Evolutionary conservation across 2,329 filamentous ascomycete species (phyloP).

Genomic region (Leptographium lundbergii): DNA sequence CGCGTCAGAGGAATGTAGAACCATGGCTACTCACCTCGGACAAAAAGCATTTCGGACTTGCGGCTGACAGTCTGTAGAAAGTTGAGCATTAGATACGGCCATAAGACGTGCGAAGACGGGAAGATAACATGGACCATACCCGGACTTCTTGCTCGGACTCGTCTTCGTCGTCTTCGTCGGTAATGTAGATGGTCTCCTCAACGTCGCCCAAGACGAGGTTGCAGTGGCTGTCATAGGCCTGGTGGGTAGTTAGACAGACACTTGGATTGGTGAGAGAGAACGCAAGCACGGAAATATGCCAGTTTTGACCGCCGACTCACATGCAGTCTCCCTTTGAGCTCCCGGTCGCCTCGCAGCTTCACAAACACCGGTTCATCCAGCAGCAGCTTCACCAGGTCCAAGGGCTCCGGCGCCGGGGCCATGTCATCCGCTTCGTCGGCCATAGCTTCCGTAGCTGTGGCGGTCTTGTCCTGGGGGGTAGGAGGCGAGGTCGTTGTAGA

Average conservation of each 20-base stretch:
- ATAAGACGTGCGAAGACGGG: not conserved
- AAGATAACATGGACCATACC: constrained; percentile 32
- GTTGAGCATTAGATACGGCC: no score
- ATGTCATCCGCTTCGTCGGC: constrained; percentile 69
- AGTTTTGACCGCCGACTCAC: constrained; percentile 22
- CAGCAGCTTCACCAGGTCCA: constrained; percentile 88
- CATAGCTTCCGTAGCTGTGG: constrained; percentile 36
- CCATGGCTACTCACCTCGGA: constrained; percentile 58
- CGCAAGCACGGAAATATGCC: constrained; percentile 23
- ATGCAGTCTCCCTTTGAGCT: constrained; percentile 89
- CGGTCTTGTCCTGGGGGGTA: not conserved
- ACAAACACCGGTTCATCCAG: constrained; percentile 96
- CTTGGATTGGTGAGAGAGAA: constrained; percentile 19
- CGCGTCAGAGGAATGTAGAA: no score
- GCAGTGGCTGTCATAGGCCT: constrained; percentile 99
- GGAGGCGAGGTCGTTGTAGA: not conserved
- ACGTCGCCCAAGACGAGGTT: constrained; percentile 94
- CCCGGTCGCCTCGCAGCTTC: constrained; percentile 88
- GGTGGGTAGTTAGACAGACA: not conserved
- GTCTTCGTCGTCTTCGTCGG: constrained; percentile 75
- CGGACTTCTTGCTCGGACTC: constrained; percentile 46
- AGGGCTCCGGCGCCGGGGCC: constrained; percentile 70
- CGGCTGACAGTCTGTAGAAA: constrained; percentile 69
- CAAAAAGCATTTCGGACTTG: constrained; percentile 97
- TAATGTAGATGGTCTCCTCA: constrained; percentile 89